A percentile compares a stretch with the other conserved stretches of the same genome.
phyloP scores from a whole-genome alignment of 2,329 filamentous ascomycete species.

The Plectosphaerella cucumerina region DNA sequence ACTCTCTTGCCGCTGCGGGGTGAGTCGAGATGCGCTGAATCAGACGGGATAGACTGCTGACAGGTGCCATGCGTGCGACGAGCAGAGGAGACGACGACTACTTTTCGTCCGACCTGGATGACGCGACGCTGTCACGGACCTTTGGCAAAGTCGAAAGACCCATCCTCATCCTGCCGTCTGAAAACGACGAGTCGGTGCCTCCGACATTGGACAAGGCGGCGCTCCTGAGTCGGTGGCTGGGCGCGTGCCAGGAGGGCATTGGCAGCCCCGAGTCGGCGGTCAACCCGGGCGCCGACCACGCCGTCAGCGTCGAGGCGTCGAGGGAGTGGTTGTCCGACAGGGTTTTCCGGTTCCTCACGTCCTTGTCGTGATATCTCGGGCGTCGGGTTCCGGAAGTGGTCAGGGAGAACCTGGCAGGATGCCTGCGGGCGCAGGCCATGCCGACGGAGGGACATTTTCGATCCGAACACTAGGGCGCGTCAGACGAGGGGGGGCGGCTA shows the following conservation, averaged over 20 bases:
- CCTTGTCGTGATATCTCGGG: neutral
- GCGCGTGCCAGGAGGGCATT: constrained; percentile 28
- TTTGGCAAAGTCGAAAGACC: constrained; percentile 61
- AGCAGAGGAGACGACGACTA: constrained; percentile 73
- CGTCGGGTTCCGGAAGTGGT: no score
- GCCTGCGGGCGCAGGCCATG: no score
- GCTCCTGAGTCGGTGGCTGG: constrained; percentile 53
- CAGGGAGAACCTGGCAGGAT: no score
- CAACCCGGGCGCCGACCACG: constrained; percentile 48
- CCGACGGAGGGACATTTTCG: no score
- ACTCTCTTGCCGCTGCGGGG: constrained; percentile 45
- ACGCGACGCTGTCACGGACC: constrained; percentile 49
- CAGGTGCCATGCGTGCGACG: neutral
- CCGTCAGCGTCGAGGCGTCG: constrained; percentile 38
- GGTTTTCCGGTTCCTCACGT: constrained; percentile 40
- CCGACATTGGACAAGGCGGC: constrained; percentile 48
- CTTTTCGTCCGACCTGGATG: constrained; percentile 71
- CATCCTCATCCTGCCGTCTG: constrained; percentile 61
- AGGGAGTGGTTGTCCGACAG: constrained; percentile 44
- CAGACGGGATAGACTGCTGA: neutral
- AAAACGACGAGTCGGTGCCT: constrained; percentile 61
- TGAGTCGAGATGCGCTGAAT: constrained; percentile 25
- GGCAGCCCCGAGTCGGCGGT: constrained; percentile 47
- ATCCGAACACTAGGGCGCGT: no score
- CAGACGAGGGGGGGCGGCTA: no score